Conservation (phyloP, 495 filamentous ascomycete genomes). For the Astrocystis sublimbata region DNA sequence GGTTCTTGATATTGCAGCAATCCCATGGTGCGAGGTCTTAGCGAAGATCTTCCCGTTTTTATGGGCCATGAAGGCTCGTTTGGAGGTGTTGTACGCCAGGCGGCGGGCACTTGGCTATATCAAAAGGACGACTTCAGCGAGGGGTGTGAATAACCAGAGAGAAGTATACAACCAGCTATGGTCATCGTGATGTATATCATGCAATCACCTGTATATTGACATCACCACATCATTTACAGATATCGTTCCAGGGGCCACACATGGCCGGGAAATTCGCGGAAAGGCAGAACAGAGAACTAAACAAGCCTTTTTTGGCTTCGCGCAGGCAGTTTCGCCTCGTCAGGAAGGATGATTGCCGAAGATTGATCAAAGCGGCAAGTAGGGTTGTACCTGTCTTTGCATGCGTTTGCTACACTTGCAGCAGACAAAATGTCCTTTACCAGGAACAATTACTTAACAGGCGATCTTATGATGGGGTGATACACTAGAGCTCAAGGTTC, state of each 20-base stretch:
- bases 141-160: conserved; percentile 7
- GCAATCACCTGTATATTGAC: background rate
- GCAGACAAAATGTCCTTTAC: conserved; percentile 1
- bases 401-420: conserved; percentile 2
- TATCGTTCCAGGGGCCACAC: background rate
- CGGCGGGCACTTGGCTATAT: background rate
- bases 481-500: conserved; percentile 4
- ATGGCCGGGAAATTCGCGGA: background rate
- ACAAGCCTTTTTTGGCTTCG: background rate
- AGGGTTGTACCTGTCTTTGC: background rate
- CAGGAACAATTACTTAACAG: background rate
- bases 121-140: background rate
- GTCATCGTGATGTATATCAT: conserved; percentile 4
- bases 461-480: conserved; percentile 1
- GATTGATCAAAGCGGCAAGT: conserved; percentile 10
- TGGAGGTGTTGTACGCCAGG: background rate
- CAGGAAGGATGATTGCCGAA: conserved; percentile 6
- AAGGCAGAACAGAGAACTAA: background rate
- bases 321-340: background rate
- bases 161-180: background rate
- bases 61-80: background rate
- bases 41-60: conserved; percentile 12
- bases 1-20: conserved; percentile 1
- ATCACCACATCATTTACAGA: background rate
- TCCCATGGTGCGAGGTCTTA: background rate